Evolutionary conservation across 805 yeast species (phyloP).

Genomic region (Teunomyces panamensis): DNA sequence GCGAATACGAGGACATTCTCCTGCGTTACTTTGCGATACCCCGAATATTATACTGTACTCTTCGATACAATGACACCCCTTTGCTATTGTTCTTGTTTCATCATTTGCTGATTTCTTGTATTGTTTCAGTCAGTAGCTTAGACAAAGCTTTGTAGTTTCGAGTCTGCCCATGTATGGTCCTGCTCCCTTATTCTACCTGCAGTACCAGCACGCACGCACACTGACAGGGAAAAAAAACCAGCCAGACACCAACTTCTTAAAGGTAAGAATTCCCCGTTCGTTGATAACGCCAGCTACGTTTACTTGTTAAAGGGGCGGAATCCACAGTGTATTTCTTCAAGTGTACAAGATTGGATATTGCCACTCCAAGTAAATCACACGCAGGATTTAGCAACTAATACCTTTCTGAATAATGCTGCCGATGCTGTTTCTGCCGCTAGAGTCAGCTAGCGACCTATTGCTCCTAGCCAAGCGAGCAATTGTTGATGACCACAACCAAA

Average conservation of each 20-base stretch:
- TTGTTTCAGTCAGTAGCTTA: no score
- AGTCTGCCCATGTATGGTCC: neutral
- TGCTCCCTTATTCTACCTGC: neutral
- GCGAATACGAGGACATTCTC: no score
- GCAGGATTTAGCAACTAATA: neutral
- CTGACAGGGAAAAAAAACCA: neutral
- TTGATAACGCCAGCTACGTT: neutral
- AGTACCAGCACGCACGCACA: neutral
- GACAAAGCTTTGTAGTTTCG: no score
- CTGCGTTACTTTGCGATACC: no score
- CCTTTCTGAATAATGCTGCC: neutral
- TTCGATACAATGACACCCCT: no score
- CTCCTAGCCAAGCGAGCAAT: neutral
- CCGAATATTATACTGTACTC: no score
- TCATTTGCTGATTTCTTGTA: no score
- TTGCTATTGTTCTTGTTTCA: no score
- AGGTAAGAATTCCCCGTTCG: neutral
- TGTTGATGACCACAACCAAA: slow-evolving; percentile 17
- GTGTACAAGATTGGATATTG: no score
- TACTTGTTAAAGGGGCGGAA: neutral
- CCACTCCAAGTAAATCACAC: no score
- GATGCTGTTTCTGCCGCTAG: neutral
- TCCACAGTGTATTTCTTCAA: no score
- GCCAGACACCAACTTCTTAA: neutral
- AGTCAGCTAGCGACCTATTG: neutral